These are phyloP conservation scores for Styphnolobium japonicum DNA, from an alignment of 306 rosid species.

Conservation along the genomic window DNA sequence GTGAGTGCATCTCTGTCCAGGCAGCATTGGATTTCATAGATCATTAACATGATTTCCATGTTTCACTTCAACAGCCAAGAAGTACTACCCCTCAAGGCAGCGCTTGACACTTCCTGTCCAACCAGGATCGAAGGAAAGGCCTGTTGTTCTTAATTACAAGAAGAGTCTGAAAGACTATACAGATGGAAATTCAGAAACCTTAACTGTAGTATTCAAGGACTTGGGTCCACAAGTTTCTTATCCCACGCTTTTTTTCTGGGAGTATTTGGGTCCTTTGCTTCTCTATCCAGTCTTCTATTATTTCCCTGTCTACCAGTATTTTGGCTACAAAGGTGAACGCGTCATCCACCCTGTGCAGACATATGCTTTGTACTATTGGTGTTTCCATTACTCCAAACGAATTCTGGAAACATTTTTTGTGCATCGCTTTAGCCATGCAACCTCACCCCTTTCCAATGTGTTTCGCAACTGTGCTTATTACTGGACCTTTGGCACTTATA, in stretches of 20 bases:
- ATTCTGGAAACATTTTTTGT: constrained; percentile 90
- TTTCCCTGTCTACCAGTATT: constrained; percentile 64
- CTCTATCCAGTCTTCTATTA: constrained; percentile 89
- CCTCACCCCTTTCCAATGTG: constrained; percentile 93
- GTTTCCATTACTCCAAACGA: constrained; percentile 90
- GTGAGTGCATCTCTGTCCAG: background rate
- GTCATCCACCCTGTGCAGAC: constrained; percentile 82
- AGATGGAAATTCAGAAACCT: constrained; percentile 51
- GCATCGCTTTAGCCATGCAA: constrained; percentile 97
- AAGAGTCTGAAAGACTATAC: constrained; percentile 74
- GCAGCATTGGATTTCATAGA: constrained; percentile 14
- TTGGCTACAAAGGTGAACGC: constrained; percentile 80
- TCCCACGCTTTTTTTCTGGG: constrained; percentile 77
- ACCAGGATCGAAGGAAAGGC: constrained; percentile 82
- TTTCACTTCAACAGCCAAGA: constrained; percentile 70
- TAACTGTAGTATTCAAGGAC: constrained; percentile 83
- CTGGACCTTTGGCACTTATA: constrained; percentile 79
- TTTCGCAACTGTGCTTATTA: constrained; percentile 96
- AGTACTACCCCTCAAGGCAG: constrained; percentile 79
- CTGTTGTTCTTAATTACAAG: constrained; percentile 69
- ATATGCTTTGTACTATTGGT: constrained; percentile 92
- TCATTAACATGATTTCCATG: constrained; percentile 30
- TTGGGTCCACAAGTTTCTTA: constrained; percentile 93
- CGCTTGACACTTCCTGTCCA: constrained; percentile 80
- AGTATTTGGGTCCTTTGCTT: constrained; percentile 92